Evolutionary conservation across 2,329 filamentous ascomycete genomes (phyloP), one percentile per base, ranked within the genome.

Genomic region (Arthrinium puccinioides): DNA sequence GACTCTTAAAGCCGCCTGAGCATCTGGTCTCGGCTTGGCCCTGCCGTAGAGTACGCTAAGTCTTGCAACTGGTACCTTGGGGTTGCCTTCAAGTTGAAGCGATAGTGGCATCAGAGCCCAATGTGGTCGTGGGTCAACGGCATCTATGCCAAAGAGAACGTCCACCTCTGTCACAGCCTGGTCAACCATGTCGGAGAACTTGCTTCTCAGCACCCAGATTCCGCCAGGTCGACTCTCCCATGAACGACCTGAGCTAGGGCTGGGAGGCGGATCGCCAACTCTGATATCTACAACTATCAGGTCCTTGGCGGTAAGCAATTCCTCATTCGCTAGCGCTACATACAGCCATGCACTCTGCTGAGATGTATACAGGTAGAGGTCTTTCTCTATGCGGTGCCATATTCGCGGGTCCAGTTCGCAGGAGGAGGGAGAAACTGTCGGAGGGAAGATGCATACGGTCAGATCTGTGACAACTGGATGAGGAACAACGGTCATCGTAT

Each of bases 311-410:
- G 67, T 62, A 35, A 85, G 66, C 44, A 83, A 76, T 49, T 79
- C 72, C 59, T 84, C 79, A 43, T 72, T 70, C 30, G 40, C 64
- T 79, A 81, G 39, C 74, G 68, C 59, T 76, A 70, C 42, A 82
- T 73, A 52, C 79, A 76, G 32, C 84, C 60, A 56, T 74, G 84
- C 36, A 74, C 75, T 58, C 69, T 76, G 33, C 67, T 72, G 33
- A 76, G 62, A 72, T 74, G 82, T 40, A 70, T 72, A n/a, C 63
- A 84, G 64, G 50, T 81, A 81, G 3, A 85, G 67, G 48, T 84
- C 79, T 53, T 84, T 84, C 43, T 84, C 74, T 35, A 85, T 64
- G 31, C 76, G 73, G 47, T 77, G 69, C 81, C 81, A 84, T 53
- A 20, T 53, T 38, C 21, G 42, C 36, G 44, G 41, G 31, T 56